These are phyloP conservation scores for Aurifilum marmelostoma DNA, from an alignment of 2,329 filamentous ascomycete species.

Conservation along the genomic window DNA sequence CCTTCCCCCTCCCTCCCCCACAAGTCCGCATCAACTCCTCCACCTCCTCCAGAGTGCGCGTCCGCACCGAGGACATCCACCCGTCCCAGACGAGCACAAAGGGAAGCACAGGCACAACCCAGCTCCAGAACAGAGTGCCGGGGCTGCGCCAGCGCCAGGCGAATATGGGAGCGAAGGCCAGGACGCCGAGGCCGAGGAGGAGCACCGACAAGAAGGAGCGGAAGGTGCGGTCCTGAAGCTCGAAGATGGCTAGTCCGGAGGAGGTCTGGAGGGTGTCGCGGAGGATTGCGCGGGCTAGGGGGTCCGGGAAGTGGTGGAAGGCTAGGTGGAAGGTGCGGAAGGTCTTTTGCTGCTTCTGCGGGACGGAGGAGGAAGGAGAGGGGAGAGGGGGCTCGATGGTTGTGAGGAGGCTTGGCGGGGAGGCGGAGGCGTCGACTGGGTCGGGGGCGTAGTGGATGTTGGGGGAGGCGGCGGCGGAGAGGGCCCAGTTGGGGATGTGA, in stretches of 20 bases:
- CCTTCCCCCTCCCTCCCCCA: constrained; percentile 43
- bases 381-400: constrained; percentile 19
- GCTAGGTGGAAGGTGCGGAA: constrained; percentile 74
- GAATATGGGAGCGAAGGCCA: constrained; percentile 57
- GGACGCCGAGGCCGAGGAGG: constrained; percentile 54
- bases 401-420: constrained; percentile 53
- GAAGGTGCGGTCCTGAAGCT: constrained; percentile 69
- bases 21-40: constrained; percentile 59
- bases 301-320: constrained; percentile 77
- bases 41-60: constrained; percentile 68
- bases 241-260: constrained; percentile 72
- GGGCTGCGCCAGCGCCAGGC: constrained; percentile 56
- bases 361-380: constrained; percentile 30
- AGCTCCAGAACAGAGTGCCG: constrained; percentile 66
- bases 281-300: constrained; percentile 62
- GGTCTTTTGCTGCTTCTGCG: constrained; percentile 39
- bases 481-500: constrained; percentile 63
- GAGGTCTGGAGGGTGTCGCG: constrained; percentile 66
- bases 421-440: constrained; percentile 67
- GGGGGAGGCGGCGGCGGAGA: constrained; percentile 53
- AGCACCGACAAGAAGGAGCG: constrained; percentile 57
- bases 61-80: constrained; percentile 67
- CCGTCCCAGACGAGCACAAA: constrained; percentile 72
- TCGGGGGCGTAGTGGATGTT: constrained; percentile 62
- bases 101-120: constrained; percentile 67